These are phyloP conservation scores for Penicillium ochrochloron DNA, from an alignment of 495 filamentous ascomycete species.

Conservation along the genomic window DNA sequence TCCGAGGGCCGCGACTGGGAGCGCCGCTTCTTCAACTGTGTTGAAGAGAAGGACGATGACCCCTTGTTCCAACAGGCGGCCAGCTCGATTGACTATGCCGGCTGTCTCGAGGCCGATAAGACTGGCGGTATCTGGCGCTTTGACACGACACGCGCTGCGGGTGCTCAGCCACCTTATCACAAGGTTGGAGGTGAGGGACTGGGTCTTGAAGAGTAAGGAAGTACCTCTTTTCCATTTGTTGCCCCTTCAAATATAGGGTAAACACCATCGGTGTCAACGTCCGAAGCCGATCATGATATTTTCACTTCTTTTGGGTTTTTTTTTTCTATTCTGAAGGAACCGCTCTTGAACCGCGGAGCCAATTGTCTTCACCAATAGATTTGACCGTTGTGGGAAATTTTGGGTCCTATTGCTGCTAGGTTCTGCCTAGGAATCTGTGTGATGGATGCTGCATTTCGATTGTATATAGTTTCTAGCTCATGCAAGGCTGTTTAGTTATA, in stretches of 20 bases:
- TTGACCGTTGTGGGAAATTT: conserved; percentile 22
- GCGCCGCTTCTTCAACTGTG: conserved; percentile 76
- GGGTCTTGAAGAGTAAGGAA: conserved; percentile 36
- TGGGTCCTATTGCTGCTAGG: conserved; percentile 10
- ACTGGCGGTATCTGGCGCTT: conserved; percentile 91
- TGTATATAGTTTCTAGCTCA: conserved; percentile 34
- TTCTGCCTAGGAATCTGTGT: conserved; percentile 16
- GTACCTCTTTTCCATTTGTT: not conserved
- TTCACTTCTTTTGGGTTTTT: conserved; percentile 18
- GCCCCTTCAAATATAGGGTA: not conserved
- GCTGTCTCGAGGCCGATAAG: conserved; percentile 71
- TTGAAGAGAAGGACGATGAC: conserved; percentile 55
- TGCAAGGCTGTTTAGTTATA: conserved; percentile 16
- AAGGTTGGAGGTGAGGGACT: conserved; percentile 46
- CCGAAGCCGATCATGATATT: not conserved
- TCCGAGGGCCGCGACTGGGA: conserved; percentile 80
- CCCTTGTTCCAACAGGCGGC: conserved; percentile 62
- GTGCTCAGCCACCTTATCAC: conserved; percentile 50
- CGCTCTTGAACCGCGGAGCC: not conserved
- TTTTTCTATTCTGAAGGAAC: not conserved
- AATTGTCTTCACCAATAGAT: conserved; percentile 31
- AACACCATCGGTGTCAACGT: not conserved
- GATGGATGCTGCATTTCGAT: conserved; percentile 29
- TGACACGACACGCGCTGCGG: conserved; percentile 66
- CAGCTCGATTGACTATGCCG: conserved; percentile 52